Evolutionary conservation across 768 basidiomycete genomes (phyloP).

Genomic region (Suillus paluster): DNA sequence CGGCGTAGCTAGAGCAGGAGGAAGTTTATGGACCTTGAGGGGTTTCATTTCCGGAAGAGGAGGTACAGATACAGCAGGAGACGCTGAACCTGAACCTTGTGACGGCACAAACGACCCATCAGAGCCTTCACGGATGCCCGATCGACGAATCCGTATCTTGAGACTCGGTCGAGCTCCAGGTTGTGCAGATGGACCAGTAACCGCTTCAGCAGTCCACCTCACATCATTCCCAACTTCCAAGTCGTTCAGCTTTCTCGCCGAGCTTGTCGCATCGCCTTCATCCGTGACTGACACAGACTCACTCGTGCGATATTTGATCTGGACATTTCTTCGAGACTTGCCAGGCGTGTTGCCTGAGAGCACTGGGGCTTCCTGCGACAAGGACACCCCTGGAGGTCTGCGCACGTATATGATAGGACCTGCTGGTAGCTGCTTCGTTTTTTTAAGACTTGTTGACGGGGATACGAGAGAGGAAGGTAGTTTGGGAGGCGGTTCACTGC

Average conservation of each 20-base stretch:
- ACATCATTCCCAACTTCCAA: background rate
- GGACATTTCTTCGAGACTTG: constrained; percentile 26
- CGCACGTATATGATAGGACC: constrained; percentile 36
- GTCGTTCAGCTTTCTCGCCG: constrained; percentile 7
- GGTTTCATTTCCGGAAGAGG: constrained; percentile 7
- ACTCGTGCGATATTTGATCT: constrained; percentile 33
- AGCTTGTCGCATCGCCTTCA: background rate
- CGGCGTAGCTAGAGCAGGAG: background rate
- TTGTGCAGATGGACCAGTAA: background rate
- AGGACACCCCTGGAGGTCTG: constrained; percentile 27
- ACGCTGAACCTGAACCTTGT: background rate
- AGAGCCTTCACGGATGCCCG: constrained; percentile 9
- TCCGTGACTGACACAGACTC: background rate
- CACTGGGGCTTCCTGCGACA: constrained; percentile 18
- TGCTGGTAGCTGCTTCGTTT: constrained; percentile 20
- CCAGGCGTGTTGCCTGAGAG: constrained; percentile 11
- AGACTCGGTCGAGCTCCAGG: background rate
- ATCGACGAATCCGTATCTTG: constrained; percentile 19
- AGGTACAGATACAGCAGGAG: constrained; percentile 11
- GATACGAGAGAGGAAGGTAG: background rate
- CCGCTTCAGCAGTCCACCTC: background rate
- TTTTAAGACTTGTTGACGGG: background rate
- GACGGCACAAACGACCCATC: constrained; percentile 14
- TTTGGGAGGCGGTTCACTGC: constrained; percentile 10
- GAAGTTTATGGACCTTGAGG: background rate